Conservation (phyloP, 1,284 basidiomycete genomes). For the Exobasidium cylindrosporum region DNA sequence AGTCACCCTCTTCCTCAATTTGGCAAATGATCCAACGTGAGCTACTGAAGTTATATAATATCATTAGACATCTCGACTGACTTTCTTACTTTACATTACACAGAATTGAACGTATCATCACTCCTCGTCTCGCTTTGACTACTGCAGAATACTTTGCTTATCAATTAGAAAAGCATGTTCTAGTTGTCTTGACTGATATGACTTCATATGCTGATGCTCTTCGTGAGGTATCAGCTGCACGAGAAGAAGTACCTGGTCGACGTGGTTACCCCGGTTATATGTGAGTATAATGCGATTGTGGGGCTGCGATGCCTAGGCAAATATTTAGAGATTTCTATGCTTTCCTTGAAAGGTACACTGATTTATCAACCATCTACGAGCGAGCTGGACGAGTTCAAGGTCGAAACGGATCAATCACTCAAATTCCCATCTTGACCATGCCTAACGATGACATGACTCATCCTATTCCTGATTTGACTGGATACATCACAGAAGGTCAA, state of each 20-base stretch:
- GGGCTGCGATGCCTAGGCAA: no score
- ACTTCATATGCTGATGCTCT: conserved; percentile 95
- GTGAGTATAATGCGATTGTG: no score
- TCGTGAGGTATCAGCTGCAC: conserved; percentile 89
- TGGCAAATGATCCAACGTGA: conserved; percentile 95
- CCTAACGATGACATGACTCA: conserved; percentile 99
- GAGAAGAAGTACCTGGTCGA: conserved; percentile 98
- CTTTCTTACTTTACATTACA: neutral
- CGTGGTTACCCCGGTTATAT: conserved; percentile 98
- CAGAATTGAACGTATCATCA: conserved; percentile 96
- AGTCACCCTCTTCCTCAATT: conserved; percentile 96
- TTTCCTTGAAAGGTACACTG: conserved; percentile 34
- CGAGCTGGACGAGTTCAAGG: conserved; percentile 97
- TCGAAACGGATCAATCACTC: conserved; percentile 97
- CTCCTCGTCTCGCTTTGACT: conserved; percentile 93
- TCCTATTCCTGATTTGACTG: conserved; percentile 96
- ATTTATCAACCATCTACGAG: conserved; percentile 86
- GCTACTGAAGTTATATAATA: conserved; percentile 17
- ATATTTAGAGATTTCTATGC: neutral
- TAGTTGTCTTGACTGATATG: conserved; percentile 99
- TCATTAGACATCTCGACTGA: neutral
- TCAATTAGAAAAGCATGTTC: conserved; percentile 98
- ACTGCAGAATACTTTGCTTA: conserved; percentile 99
- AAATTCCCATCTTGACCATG: conserved; percentile 99
- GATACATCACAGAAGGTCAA: conserved; percentile 98